Evolutionary conservation across 768 basidiomycete genomes (phyloP), one percentile per base, ranked within the genome.

Genomic region (Porphyrellus cyaneotinctus): DNA sequence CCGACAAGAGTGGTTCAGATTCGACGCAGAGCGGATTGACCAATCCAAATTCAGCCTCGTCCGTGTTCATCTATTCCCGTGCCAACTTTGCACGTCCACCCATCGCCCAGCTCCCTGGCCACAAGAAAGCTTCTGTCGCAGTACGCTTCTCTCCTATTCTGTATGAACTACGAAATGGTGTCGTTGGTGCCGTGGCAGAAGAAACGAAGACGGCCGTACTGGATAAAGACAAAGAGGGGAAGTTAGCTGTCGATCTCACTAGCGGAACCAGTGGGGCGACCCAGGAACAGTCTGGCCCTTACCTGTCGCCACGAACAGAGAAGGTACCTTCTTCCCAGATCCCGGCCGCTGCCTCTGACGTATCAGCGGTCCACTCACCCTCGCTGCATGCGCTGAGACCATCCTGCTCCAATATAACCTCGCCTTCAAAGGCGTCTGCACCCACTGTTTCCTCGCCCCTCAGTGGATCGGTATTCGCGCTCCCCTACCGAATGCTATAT

Each of bases 41-140:
- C 18, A 63, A 72, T 43, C 61, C 73, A 15, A 59, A 72, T n/a
- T 72, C 78, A 0, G 70, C 74, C 0, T 76, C 84, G 5, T 83
- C 82, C 15, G 95, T 98, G 26, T 97, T 91, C 74, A 91, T 99
- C 61, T 98, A 98, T 72, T 90, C 94, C 9, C 82, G 97, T 30
- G 91, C 91, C 37, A 98, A 97, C 72, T 91, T 99, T 69, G 85
- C 92, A 1, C 77, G 91, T 38, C 88, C 92, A 1, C 95, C 97
- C 0, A 83, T 98, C 52, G 97, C 94, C 14, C 94, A 95, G 65
- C 75, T 98, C 6, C 95, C 97, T 3, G 97, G 97, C 2, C 91
- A 97, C 75, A 92, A 93, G 72, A 97, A 95, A 61, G 87, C 95
- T 0, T 93, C 89, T 60, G 87, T 98, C 3, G 95, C 91, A 1